A percentile compares a stretch with the other conserved stretches of the same genome.
These are phyloP conservation scores for Podospora australis DNA, from an alignment of 495 filamentous ascomycete genomes.

Conservation along the genomic window DNA sequence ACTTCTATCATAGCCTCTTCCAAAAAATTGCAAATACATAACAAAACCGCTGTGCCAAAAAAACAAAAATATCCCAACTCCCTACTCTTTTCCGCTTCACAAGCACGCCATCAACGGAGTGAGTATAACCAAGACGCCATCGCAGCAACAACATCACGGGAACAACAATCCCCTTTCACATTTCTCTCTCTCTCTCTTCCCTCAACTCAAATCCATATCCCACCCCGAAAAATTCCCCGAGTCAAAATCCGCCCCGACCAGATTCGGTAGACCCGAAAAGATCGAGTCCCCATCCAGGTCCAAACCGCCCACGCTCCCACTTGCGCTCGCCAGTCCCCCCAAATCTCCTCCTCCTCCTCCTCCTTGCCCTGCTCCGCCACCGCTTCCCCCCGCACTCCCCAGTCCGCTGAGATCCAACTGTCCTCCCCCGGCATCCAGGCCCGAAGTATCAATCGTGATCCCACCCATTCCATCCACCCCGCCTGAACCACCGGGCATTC, in stretches of 20 bases:
- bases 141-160: not conserved
- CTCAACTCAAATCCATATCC: constrained; percentile 15
- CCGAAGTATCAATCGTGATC: constrained; percentile 24
- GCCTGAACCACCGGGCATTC: not conserved
- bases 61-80: too few species aligned
- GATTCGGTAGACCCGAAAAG: constrained; percentile 22
- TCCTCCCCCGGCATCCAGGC: constrained; percentile 13
- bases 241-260: constrained; percentile 14
- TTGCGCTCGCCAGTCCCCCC: constrained; percentile 10
- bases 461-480: constrained; percentile 17
- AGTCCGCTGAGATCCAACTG: constrained; percentile 6
- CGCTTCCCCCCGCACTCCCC: not conserved
- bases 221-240: constrained; percentile 18
- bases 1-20: too few species aligned
- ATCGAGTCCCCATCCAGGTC: constrained; percentile 35
- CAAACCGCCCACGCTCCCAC: constrained; percentile 13
- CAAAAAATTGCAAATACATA: too few species aligned
- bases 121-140: not conserved
- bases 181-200: not conserved
- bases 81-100: too few species aligned
- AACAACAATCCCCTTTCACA: not conserved
- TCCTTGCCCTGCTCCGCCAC: not conserved
- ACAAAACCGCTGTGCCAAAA: too few species aligned
- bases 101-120: too few species aligned
- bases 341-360: constrained; percentile 14